These are phyloP conservation scores for Magnusiomyces suaveolens DNA, from an alignment of 1,139 yeast genomes.

Conservation along the genomic window DNA sequence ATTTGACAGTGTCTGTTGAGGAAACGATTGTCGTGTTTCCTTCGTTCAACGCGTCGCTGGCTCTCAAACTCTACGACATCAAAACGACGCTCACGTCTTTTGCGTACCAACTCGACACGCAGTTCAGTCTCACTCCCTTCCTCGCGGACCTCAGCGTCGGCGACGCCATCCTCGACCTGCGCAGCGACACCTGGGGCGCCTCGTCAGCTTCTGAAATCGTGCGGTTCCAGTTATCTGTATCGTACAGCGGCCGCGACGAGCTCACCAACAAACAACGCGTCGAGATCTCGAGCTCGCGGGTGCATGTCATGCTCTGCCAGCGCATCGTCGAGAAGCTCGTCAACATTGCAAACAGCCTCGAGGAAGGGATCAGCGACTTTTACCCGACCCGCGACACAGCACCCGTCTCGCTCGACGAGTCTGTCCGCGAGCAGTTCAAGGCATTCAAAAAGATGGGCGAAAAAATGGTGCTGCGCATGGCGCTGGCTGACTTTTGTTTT, in stretches of 20 bases:
- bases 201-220: conserved; percentile 14
- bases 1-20: conserved; percentile 7
- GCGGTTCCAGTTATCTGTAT: conserved; percentile 12
- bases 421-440: conserved; percentile 9
- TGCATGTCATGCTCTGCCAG: conserved; percentile 21
- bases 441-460: conserved; percentile 18
- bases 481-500: conserved; percentile 57
- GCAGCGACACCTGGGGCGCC: conserved; percentile 14
- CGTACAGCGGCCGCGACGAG: conserved; percentile 8
- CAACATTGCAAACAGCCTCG: conserved; percentile 15
- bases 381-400: conserved; percentile 1
- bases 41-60: conserved; percentile 13
- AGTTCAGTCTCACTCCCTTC: conserved; percentile 9
- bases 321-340: conserved; percentile 18
- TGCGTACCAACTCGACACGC: conserved; percentile 3
- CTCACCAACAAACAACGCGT: conserved; percentile 14
- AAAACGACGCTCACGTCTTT: conserved; percentile 7
- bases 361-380: conserved; percentile 14
- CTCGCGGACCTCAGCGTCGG: conserved; percentile 8
- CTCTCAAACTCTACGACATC: conserved; percentile 9
- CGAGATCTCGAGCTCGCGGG: conserved; percentile 21
- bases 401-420: conserved; percentile 1
- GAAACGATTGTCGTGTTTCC: conserved; percentile 10
- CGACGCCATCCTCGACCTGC: conserved; percentile 11
- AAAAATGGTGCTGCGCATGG: conserved; percentile 42